A percentile compares a stretch with the other conserved stretches of the same genome.
These are phyloP conservation scores for Dalechampia spathulata DNA, from an alignment of 441 rosid genomes.

Conservation along the genomic window DNA sequence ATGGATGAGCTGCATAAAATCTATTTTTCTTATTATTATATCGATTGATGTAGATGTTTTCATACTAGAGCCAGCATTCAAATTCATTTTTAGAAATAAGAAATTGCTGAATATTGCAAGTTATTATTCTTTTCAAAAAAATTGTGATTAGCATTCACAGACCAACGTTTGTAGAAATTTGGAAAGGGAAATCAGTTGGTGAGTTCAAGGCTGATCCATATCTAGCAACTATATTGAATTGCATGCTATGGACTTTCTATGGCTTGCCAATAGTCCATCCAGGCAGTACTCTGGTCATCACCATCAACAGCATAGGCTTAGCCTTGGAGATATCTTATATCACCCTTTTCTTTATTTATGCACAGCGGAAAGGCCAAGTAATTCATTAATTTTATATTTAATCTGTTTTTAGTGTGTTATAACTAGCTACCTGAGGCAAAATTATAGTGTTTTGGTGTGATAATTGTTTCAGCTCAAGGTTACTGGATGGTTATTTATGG, in stretches of 20 bases:
- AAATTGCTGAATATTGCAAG: no score
- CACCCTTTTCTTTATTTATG: not conserved
- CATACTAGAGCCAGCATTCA: no score
- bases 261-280: not conserved
- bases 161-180: not conserved
- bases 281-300: not conserved
- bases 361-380: not conserved
- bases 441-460: not conserved
- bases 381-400: not conserved
- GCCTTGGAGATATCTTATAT: not conserved
- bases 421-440: no score
- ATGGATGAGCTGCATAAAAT: no score
- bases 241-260: slow-evolving; percentile 4
- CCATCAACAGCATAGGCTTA: not conserved
- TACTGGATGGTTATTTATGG: not conserved
- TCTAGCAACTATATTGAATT: not conserved
- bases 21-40: no score
- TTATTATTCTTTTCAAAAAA: no score
- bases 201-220: slow-evolving; percentile 3
- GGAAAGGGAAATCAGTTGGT: slow-evolving; percentile 1
- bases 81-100: no score
- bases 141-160: not conserved
- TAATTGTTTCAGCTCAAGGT: not conserved
- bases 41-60: no score
- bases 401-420: no score